Evolutionary conservation across 2,329 filamentous ascomycete genomes (phyloP).

Genomic region (Cercospora janseana): DNA sequence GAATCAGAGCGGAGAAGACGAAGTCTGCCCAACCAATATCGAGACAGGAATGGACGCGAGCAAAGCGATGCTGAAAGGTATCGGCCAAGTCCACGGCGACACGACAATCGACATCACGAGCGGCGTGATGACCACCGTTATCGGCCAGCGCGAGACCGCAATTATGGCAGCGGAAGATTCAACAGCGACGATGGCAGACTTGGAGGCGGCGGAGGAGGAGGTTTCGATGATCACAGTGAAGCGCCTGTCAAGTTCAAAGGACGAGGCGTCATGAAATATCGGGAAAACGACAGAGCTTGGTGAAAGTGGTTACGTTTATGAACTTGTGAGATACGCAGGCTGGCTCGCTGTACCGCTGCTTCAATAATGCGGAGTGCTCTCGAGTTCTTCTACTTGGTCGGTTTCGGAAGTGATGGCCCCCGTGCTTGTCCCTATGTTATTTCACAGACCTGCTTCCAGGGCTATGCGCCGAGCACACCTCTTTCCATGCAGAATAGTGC

Average conservation of each 20-base stretch:
- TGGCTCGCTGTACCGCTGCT: not conserved
- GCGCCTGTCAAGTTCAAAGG: conserved; percentile 43
- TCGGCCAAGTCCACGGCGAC: conserved; percentile 33
- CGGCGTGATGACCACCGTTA: conserved; percentile 29
- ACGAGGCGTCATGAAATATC: conserved; percentile 42
- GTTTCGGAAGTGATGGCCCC: too few relatives aligned
- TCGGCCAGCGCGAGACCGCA: conserved; percentile 26
- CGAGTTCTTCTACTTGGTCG: not conserved
- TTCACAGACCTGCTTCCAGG: too few relatives aligned
- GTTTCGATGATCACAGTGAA: conserved; percentile 30
- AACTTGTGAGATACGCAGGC: too few relatives aligned
- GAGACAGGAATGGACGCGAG: conserved; percentile 20
- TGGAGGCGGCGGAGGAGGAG: conserved; percentile 26
- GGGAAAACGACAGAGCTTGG: conserved; percentile 32
- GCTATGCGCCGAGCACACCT: too few relatives aligned
- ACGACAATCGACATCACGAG: conserved; percentile 26
- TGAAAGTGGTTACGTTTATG: conserved; percentile 4
- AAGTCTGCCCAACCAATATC: conserved; percentile 41
- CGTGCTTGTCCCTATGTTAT: too few relatives aligned
- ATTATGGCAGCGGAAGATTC: conserved; percentile 41
- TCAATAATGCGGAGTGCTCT: not conserved
- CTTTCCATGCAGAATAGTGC: too few relatives aligned
- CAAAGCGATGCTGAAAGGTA: conserved; percentile 30
- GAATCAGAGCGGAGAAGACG: conserved; percentile 35
- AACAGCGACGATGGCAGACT: conserved; percentile 24